Evolutionary conservation across 768 basidiomycete species (phyloP).

Genomic region (Strobilomyces confusus): DNA sequence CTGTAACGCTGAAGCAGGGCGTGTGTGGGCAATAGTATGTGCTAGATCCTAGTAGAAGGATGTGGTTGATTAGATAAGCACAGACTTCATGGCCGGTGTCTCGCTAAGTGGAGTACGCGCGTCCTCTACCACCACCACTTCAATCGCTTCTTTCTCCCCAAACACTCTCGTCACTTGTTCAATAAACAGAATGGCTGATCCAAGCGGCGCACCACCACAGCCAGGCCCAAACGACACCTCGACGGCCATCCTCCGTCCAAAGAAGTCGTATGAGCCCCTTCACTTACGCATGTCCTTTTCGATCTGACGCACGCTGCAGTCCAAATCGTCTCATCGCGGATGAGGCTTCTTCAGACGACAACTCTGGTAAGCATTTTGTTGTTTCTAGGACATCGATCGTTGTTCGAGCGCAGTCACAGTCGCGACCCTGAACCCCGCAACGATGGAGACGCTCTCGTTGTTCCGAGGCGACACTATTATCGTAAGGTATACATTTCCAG

Average conservation of each 20-base stretch:
- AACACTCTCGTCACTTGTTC: conserved; percentile 10
- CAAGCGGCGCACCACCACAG: conserved; percentile 77
- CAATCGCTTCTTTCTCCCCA: conserved; percentile 8
- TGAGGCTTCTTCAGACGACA: conserved; percentile 91
- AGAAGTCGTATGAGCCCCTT: conserved; percentile 84
- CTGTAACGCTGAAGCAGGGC: no score
- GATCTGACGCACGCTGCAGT: conserved; percentile 41
- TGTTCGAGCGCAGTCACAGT: conserved; percentile 42
- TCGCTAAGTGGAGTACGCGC: conserved; percentile 21
- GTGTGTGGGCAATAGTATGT: neutral
- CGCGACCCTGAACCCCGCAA: conserved; percentile 91
- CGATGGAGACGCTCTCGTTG: conserved; percentile 90
- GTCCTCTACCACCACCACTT: conserved; percentile 18
- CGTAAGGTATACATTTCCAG: conserved; percentile 56
- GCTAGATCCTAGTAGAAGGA: conserved; percentile 1
- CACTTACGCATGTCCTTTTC: conserved; percentile 4
- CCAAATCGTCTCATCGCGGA: conserved; percentile 98
- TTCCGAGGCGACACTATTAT: conserved; percentile 98
- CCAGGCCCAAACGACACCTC: conserved; percentile 88
- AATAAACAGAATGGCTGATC: conserved; percentile 58
- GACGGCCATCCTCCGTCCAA: conserved; percentile 92
- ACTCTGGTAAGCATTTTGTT: conserved; percentile 65
- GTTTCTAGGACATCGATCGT: conserved; percentile 11
- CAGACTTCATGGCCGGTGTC: conserved; percentile 11
- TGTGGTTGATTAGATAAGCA: conserved; percentile 16